Percentiles rank a stretch among this genome's conserved stretches.
Evolutionary conservation across 2,329 filamentous ascomycete species (phyloP).

Genomic region (Hirsutella thompsonii): DNA sequence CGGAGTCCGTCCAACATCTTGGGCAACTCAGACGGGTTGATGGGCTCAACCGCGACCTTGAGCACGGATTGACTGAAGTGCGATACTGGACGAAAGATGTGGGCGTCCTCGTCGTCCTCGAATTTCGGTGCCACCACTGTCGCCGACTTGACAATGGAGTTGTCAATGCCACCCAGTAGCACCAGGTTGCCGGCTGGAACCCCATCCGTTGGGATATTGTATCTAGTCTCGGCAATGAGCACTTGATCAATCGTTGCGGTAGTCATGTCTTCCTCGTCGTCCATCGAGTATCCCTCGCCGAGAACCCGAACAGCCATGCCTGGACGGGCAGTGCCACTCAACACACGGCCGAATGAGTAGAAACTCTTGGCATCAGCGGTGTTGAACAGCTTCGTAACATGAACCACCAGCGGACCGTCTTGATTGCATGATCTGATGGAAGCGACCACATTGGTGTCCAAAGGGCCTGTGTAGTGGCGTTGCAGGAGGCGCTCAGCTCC

Average conservation of each 20-base stretch:
- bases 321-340: slow-evolving; percentile 80
- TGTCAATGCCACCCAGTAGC: slow-evolving; percentile 84
- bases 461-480: slow-evolving; percentile 81
- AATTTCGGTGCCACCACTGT: slow-evolving; percentile 74
- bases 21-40: slow-evolving; percentile 93
- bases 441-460: slow-evolving; percentile 67
- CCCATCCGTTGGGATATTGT: slow-evolving; percentile 83
- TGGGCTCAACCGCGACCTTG: slow-evolving; percentile 94
- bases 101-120: slow-evolving; percentile 79
- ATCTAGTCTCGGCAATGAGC: slow-evolving; percentile 83
- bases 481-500: slow-evolving; percentile 67
- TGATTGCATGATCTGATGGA: slow-evolving; percentile 76
- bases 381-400: slow-evolving; percentile 88
- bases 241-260: slow-evolving; percentile 72
- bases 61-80: slow-evolving; percentile 97
- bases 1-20: slow-evolving; percentile 97
- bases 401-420: slow-evolving; percentile 82
- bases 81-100: slow-evolving; percentile 84
- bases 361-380: slow-evolving; percentile 84
- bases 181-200: slow-evolving; percentile 91
- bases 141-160: slow-evolving; percentile 95
- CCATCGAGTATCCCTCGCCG: slow-evolving; percentile 88
- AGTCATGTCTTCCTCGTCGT: slow-evolving; percentile 97
- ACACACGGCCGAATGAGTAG: slow-evolving; percentile 76
- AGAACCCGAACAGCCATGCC: slow-evolving; percentile 79